A percentile compares a stretch with the other conserved stretches of the same genome.
Conservation (phyloP, 495 filamentous ascomycete species). For the Paragyromitra xinjiangensis region DNA sequence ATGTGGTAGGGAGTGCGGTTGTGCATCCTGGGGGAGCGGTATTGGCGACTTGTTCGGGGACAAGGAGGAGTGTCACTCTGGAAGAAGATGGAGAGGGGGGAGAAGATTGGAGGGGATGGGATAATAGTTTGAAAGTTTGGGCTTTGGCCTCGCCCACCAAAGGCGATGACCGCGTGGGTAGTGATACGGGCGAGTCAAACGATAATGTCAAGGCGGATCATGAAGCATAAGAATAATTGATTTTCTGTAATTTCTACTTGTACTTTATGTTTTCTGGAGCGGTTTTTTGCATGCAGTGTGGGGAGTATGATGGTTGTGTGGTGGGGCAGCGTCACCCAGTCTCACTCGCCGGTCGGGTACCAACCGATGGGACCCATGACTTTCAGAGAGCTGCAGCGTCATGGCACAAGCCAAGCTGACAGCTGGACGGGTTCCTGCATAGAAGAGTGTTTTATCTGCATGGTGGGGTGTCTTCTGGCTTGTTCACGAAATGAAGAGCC, state of each 20-base stretch:
- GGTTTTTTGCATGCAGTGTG: neutral
- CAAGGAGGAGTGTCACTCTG: constrained; percentile 39
- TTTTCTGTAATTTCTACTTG: neutral
- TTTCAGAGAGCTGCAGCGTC: constrained; percentile 7
- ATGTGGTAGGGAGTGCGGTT: constrained; percentile 53
- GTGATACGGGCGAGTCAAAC: neutral
- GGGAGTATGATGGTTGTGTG: neutral
- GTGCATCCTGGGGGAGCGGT: constrained; percentile 52
- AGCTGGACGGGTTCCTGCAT: constrained; percentile 2
- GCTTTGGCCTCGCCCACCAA: neutral
- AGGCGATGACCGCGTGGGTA: neutral
- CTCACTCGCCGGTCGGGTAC: constrained; percentile 22
- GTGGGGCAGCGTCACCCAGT: neutral
- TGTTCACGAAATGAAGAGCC: neutral
- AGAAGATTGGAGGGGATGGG: constrained; percentile 33
- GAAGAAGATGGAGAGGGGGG: constrained; percentile 16
- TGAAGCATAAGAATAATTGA: constrained; percentile 6
- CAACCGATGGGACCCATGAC: neutral
- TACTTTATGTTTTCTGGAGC: neutral
- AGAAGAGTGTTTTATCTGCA: constrained; percentile 4
- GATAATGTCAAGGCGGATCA: neutral
- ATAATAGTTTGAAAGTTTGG: constrained; percentile 56
- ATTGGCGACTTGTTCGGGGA: constrained; percentile 55
- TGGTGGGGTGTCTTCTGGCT: neutral
- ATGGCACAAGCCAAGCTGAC: neutral